These are phyloP conservation scores for Ogataea siamensis DNA, from an alignment of 805 yeast genomes.

Conservation along the genomic window DNA sequence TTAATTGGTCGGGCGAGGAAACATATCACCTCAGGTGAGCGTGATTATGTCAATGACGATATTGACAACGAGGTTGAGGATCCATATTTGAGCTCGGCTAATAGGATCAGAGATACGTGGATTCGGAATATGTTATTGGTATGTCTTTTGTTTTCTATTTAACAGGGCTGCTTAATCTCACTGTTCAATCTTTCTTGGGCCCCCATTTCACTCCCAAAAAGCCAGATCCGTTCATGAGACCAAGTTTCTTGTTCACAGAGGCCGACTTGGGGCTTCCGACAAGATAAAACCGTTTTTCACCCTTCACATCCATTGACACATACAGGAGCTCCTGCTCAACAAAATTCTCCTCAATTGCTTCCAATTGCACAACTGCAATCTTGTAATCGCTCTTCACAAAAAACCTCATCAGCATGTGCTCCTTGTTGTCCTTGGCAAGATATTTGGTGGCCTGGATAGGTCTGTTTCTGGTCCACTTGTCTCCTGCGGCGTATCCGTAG, in stretches of 20 bases:
- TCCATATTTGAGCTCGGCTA: constrained; percentile 1
- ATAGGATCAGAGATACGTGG: neutral
- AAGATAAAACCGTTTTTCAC: constrained; percentile 63
- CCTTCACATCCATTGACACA: constrained; percentile 74
- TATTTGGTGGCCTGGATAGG: constrained; percentile 72
- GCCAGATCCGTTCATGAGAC: constrained; percentile 46
- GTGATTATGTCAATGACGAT: constrained; percentile 18
- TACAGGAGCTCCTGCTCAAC: constrained; percentile 69
- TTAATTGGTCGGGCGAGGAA: constrained; percentile 20
- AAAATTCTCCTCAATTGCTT: constrained; percentile 68
- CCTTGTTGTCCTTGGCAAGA: constrained; percentile 69
- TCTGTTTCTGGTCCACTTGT: constrained; percentile 85
- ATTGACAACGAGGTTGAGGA: constrained; percentile 11
- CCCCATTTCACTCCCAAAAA: constrained; percentile 89
- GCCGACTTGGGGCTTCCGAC: constrained; percentile 55
- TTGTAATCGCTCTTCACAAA: constrained; percentile 71
- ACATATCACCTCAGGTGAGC: constrained; percentile 12
- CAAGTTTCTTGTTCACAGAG: constrained; percentile 44
- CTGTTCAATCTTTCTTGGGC: constrained; percentile 50
- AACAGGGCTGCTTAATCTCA: constrained; percentile 3
- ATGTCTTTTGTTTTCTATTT: constrained; percentile 5
- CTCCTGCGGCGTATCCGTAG: constrained; percentile 68
- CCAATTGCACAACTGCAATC: constrained; percentile 73
- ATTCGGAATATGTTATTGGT: constrained; percentile 1
- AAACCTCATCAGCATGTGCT: constrained; percentile 79